Base-by-base conservation (phyloP, 192 early-diverging fungal genomes). In the Coemansia aciculifera region DNA sequence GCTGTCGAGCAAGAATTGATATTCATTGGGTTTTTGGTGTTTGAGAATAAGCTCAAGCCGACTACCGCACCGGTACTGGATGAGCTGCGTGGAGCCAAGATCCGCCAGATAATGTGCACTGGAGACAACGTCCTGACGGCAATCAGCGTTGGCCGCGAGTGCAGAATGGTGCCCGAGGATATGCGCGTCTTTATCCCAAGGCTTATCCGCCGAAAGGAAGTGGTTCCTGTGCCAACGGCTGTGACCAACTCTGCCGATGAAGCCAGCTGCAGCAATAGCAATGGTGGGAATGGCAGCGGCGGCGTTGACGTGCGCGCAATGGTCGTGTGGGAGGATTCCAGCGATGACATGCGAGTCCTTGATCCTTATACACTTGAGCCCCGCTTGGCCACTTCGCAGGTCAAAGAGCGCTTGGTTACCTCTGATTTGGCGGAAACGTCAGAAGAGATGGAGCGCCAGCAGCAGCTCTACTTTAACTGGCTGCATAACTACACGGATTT, bases 31-130 rank as follows among this genome's bases (percentile, higher is more conserved):
- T 95, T 99, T 61, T 87, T 99, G 46, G 87, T 99, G 24, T 99
- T 99, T 87, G 98, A 99, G 72, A 99, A 99, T 87, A 98, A 96
- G 85, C 78, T 98, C 27, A 99, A 99, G 69, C 88, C 92, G 3
- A 90, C 89, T 4, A 95, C 96, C 0, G 79, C 88, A 13, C 79
- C 87, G 3, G 91, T 95, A 3, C 84, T 99, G 8, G 84, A 89
- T 34, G 88, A 87, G 32, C 84, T 99, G 21, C 79, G 87, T 27
- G 85, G 86, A 24, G 98, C 98, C 11, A 84, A 87, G 19, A 96
- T 99, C 61, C 86, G 95, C 31, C 93, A 94, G 81, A 89, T 98
- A 44, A 99, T 99, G 98, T 98, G 97, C 70, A 98, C 98, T 0
- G 94, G 95, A 19, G 98, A 99, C 73, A 99, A 98, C 76, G 89